Evolutionary conservation across 495 filamentous ascomycete genomes (phyloP).

Genomic region (Niebla homalea): DNA sequence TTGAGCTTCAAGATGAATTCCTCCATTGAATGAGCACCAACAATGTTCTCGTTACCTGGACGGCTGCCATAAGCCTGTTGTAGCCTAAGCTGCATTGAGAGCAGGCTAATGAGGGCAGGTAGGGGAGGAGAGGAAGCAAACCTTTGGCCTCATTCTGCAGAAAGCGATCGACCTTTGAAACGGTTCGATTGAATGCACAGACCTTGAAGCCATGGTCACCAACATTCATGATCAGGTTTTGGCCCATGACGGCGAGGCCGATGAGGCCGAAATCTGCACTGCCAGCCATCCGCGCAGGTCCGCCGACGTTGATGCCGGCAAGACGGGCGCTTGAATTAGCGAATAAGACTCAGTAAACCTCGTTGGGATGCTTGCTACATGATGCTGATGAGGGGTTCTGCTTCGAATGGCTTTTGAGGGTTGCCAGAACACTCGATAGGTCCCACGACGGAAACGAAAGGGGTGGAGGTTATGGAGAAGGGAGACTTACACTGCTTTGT

Average conservation of each 20-base stretch:
- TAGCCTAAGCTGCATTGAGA: too few relatives aligned
- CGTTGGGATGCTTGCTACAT: background rate
- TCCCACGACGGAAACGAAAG: background rate
- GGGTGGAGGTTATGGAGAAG: slow-evolving; percentile 6
- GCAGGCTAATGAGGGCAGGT: slow-evolving; percentile 35
- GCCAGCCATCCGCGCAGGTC: slow-evolving; percentile 39
- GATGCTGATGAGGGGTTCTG: background rate
- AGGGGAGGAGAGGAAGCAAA: slow-evolving; percentile 23
- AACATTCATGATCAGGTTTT: slow-evolving; percentile 98
- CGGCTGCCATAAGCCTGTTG: too few relatives aligned
- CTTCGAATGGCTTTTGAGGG: background rate
- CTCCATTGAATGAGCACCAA: slow-evolving; percentile 86
- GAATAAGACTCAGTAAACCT: slow-evolving; percentile 34
- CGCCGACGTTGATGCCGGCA: slow-evolving; percentile 69
- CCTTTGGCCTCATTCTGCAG: slow-evolving; percentile 85
- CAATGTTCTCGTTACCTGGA: slow-evolving; percentile 52
- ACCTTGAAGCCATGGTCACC: slow-evolving; percentile 94
- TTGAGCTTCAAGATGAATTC: slow-evolving; percentile 94
- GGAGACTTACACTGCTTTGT: slow-evolving; percentile 46
- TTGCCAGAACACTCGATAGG: background rate
- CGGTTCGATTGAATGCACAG: slow-evolving; percentile 94
- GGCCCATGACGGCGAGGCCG: slow-evolving; percentile 96
- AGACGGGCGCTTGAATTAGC: slow-evolving; percentile 71
- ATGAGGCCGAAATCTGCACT: slow-evolving; percentile 94
- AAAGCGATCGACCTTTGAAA: slow-evolving; percentile 94